phyloP scores from a whole-genome alignment of 176 grass and related monocot genomes.

The Pontederia paniculata region DNA sequence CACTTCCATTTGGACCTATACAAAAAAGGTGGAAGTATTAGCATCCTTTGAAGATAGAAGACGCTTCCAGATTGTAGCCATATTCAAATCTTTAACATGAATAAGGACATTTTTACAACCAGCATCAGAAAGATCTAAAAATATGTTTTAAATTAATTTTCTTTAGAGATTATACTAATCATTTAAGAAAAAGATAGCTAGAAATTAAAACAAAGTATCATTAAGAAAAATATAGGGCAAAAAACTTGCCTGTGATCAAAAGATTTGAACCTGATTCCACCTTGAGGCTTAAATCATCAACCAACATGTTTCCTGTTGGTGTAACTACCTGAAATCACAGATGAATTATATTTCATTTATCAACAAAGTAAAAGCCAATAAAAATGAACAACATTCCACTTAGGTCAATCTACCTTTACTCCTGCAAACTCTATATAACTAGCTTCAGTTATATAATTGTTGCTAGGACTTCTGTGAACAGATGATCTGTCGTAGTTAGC shows the following conservation, averaged over 20 bases:
- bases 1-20: constrained; percentile 95
- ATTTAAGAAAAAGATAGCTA: too few species aligned
- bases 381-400: constrained; percentile 13
- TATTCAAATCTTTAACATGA: too few species aligned
- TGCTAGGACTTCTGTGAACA: constrained; percentile 38
- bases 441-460: constrained; percentile 87
- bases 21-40: constrained; percentile 7
- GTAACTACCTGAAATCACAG: constrained; percentile 78
- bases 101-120: too few species aligned
- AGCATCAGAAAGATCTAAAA: too few species aligned
- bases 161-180: too few species aligned
- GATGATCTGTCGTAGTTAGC: constrained; percentile 38
- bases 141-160: too few species aligned
- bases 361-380: constrained; percentile 11
- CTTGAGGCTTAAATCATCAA: constrained; percentile 78
- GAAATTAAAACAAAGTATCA: too few species aligned
- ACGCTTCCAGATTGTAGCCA: neutral
- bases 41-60: neutral
- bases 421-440: constrained; percentile 89
- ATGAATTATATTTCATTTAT: constrained; percentile 22
- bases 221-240: neutral
- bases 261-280: constrained; percentile 95
- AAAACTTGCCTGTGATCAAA: constrained; percentile 81
- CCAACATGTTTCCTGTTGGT: constrained; percentile 79
- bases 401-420: constrained; percentile 58